Evolutionary conservation across 164 flowering plant genomes (phyloP), one percentile per base, ranked within the genome.

Genomic region (Vitis labrusca): DNA sequence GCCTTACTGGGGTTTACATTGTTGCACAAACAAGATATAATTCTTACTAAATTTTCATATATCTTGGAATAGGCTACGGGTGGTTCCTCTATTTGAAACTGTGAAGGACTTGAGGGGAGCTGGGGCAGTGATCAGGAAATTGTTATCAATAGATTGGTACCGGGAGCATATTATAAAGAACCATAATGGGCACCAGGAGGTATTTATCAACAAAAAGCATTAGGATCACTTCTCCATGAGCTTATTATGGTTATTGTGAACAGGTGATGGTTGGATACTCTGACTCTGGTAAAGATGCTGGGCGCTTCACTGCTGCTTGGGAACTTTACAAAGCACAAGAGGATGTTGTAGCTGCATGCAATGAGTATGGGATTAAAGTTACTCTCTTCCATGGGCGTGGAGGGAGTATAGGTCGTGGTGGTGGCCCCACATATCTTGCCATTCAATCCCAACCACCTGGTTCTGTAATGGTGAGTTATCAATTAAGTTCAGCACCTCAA

Each of bases 251-350:
- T 74, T 52, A 49, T 61, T 57, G 13, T 79, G 68, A 30, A 65
- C 85, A 94, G 98, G 98, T 94, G 32, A 94, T 94, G 97, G 97
- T 94, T 79, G 97, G 98, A 64, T 94, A 94, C 76, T 94, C 97
- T 61, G 98, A 92, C 77, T 91, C 97, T 27, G 97, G 97, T 58
- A 94, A 92, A 86, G 97, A 92, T 84, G 97, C 95, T 67, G 97
- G 95, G 3, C 90, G 98, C 65, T 94, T 94, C 67, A 86, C 97
- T 73, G 98, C 97, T 71, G 98, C 97, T 49, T 94, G 98, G 97
- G 98, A 90, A 75, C 93, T 92, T 19, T 92, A 92, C 81, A 92
- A 94, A 82, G 97, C 97, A 63, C 98, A 94, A 81, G 97, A 90
- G 72, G 90, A 88, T 81, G 97, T 94, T 78, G 95, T 89, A 48